Conservation (phyloP, 2,329 filamentous ascomycete species). For the Pestalotiopsis sp. region DNA sequence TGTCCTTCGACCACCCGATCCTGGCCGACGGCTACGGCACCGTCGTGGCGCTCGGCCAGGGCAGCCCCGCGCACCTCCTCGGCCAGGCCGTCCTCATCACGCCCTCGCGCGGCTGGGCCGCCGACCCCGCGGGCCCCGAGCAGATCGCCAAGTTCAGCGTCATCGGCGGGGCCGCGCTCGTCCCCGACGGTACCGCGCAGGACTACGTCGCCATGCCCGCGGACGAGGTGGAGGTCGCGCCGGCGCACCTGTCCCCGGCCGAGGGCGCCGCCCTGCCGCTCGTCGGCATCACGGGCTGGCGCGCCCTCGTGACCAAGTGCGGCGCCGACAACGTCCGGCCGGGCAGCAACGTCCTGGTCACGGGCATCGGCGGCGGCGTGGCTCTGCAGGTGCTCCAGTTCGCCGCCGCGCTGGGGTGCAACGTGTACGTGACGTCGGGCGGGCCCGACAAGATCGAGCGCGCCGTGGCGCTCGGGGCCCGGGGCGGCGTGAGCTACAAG, state of each 20-base stretch:
- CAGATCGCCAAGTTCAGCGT: conserved; percentile 57
- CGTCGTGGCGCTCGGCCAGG: conserved; percentile 64
- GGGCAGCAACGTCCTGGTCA: conserved; percentile 78
- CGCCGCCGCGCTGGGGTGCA: conserved; percentile 70
- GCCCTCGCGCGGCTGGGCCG: conserved; percentile 76
- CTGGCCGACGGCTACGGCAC: conserved; percentile 80
- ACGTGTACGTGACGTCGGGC: conserved; percentile 80
- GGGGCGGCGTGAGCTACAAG: conserved; percentile 81
- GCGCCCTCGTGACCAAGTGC: conserved; percentile 79
- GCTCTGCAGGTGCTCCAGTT: conserved; percentile 82
- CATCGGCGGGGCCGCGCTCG: conserved; percentile 66
- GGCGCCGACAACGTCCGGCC: conserved; percentile 51
- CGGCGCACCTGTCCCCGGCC: conserved; percentile 66
- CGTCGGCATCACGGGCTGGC: conserved; percentile 84
- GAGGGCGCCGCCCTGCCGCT: conserved; percentile 85
- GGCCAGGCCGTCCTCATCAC: conserved; percentile 75
- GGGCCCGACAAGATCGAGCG: conserved; percentile 73
- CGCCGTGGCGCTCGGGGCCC: conserved; percentile 72
- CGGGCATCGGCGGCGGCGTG: conserved; percentile 91
- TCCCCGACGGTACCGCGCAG: conserved; percentile 67
- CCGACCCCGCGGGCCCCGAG: conserved; percentile 73
- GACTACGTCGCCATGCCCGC: conserved; percentile 72
- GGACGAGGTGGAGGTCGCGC: conserved; percentile 73
- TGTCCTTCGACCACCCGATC: conserved; percentile 76
- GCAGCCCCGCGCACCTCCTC: conserved; percentile 49